Evolutionary conservation across 306 rosid genomes (phyloP), one percentile per base, ranked within the genome.

Genomic region (Quercus alba): DNA sequence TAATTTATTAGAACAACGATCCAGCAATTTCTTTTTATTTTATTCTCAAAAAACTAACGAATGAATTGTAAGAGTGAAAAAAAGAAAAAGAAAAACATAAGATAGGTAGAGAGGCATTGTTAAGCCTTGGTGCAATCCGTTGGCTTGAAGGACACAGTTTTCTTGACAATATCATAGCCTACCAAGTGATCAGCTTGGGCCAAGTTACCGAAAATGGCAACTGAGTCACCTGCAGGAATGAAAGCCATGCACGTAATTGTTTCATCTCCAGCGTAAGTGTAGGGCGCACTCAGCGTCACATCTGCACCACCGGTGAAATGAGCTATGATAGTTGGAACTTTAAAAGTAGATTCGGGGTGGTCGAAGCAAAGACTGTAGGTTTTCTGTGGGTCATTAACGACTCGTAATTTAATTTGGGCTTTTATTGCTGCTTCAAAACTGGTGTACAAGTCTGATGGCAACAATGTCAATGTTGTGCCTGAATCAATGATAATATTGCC

Each of bases 161-260:
- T n/a, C n/a, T n/a, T n/a, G n/a, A n/a, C n/a, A n/a, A n/a, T n/a
- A n/a, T n/a, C n/a, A n/a, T n/a, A n/a, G n/a, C n/a, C n/a, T n/a
- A n/a, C n/a, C n/a, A n/a, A n/a, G n/a, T n/a, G n/a, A n/a, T n/a
- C n/a, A n/a, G n/a, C n/a, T n/a, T n/a, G n/a, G 0, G 89, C 82
- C 23, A 93, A 0, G 33, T 88, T 93, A 0, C 94, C 97, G 12
- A 81, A 88, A 17, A 93, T 86, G 1, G 80, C 11, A 0, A n/a
- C 0, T 1, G 26, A 25, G 8, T 35, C 41, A 35, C 2, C 41
- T 35, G 41, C 8, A 35, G 41, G 6, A 0, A 1, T 3, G 19
- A 93, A 88, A 11, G 92, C 89, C 0, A 93, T 81, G 69, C 98
- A 93, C 5, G 64, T 38, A 0, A 82, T 61, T 2, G 10, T 68